Conservation (phyloP, 306 rosid species). For the Vigna hirtella region DNA sequence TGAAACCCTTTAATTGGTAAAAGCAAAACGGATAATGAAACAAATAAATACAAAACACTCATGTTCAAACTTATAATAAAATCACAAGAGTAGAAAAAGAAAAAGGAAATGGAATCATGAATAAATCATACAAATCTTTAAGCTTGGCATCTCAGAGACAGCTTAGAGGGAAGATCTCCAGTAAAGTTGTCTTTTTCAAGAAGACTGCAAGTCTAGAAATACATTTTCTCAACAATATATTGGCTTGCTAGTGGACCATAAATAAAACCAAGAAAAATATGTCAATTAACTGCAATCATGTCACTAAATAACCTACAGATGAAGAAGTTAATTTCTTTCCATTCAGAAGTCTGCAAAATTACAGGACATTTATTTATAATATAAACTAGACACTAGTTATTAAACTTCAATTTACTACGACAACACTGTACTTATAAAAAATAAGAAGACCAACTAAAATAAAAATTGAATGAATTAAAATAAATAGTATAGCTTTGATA, state of each 20-base stretch:
- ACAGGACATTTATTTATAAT: background rate
- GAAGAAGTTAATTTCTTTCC: conserved; percentile 65
- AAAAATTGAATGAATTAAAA: too few relatives aligned
- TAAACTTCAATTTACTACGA: conserved; percentile 23
- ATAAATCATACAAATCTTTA: conserved; percentile 58
- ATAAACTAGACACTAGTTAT: conserved; percentile 1
- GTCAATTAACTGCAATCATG: background rate
- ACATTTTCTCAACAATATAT: conserved; percentile 40
- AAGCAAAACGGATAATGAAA: too few relatives aligned
- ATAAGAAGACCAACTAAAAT: too few relatives aligned
- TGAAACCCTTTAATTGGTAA: conserved; percentile 57
- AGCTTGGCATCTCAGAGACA: conserved; percentile 63
- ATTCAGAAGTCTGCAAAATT: conserved; percentile 73
- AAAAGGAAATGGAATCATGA: background rate
- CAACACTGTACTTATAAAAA: background rate
- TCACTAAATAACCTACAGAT: background rate
- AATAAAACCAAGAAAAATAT: background rate
- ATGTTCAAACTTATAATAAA: too few relatives aligned
- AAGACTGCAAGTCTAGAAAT: conserved; percentile 66
- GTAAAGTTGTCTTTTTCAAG: conserved; percentile 89
- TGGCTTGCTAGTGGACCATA: background rate
- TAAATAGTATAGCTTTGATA: too few relatives aligned
- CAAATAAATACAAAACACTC: too few relatives aligned
- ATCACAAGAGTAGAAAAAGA: too few relatives aligned
- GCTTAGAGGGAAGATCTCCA: conserved; percentile 74